These are phyloP conservation scores for Phaeosphaeriaceae sp. DNA, from an alignment of 2,329 filamentous ascomycete species.

Conservation along the genomic window DNA sequence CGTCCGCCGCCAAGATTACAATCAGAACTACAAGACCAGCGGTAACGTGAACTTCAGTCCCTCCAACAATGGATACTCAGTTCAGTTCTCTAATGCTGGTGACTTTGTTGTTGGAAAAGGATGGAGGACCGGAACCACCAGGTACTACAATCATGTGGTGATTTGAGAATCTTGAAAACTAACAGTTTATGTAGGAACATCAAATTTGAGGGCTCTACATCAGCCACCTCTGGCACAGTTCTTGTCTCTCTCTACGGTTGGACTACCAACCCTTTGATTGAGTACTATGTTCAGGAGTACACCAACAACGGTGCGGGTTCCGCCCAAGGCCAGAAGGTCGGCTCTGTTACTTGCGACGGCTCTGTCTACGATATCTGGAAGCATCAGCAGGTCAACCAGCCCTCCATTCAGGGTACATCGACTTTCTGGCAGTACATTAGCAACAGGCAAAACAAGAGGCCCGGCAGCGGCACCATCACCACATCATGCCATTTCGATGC, in stretches of 20 bases:
- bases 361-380: slow-evolving; percentile 41
- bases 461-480: slow-evolving; percentile 38
- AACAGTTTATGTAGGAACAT: slow-evolving; percentile 21
- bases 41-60: slow-evolving; percentile 39
- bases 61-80: slow-evolving; percentile 35
- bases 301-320: slow-evolving; percentile 51
- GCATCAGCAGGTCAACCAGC: slow-evolving; percentile 48
- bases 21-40: slow-evolving; percentile 43
- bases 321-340: slow-evolving; percentile 36
- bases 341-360: slow-evolving; percentile 37
- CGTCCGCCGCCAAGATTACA: slow-evolving; percentile 40
- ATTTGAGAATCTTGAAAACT: neutral
- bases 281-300: slow-evolving; percentile 59
- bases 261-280: slow-evolving; percentile 57
- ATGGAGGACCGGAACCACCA: slow-evolving; percentile 38
- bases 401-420: slow-evolving; percentile 55
- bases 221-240: slow-evolving; percentile 30
- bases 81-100: slow-evolving; percentile 34
- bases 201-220: slow-evolving; percentile 37
- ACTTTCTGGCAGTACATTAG: slow-evolving; percentile 61
- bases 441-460: slow-evolving; percentile 33
- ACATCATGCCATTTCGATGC: slow-evolving; percentile 41
- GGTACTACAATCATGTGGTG: slow-evolving; percentile 12
- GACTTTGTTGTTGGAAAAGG: slow-evolving; percentile 44
- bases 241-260: slow-evolving; percentile 60